phyloP scores from a whole-genome alignment of 129 eudicot species.

The Scalesia atractyloides region DNA sequence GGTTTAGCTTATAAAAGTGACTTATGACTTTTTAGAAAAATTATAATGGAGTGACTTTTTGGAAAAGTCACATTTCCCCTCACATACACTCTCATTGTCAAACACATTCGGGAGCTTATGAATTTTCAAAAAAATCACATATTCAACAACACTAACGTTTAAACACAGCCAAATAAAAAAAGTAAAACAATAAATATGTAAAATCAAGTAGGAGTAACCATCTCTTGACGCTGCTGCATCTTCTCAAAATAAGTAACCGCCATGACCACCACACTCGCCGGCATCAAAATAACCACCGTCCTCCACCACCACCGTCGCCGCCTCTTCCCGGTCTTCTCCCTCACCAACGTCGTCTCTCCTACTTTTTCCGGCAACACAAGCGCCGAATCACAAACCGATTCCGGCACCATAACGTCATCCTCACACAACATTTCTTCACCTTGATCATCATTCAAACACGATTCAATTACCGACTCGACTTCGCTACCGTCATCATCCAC shows the following conservation, averaged over 20 bases:
- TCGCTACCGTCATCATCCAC: conserved; percentile 1
- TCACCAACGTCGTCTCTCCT: neutral
- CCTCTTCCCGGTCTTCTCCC: neutral
- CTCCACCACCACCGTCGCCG: conserved; percentile 15
- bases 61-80: no score
- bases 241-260: conserved; percentile 5
- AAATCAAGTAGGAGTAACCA: conserved; percentile 11
- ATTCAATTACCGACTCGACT: neutral
- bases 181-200: neutral
- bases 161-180: neutral
- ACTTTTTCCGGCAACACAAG: neutral
- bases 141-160: neutral
- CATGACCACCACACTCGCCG: neutral
- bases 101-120: no score
- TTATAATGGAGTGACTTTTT: no score
- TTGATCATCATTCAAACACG: conserved; percentile 13
- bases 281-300: conserved; percentile 15
- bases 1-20: no score
- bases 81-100: no score
- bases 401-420: conserved; percentile 2
- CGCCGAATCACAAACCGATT: neutral
- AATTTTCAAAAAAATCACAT: no score
- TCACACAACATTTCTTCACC: neutral
- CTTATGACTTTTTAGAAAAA: no score
- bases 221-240: conserved; percentile 8